Evolutionary conservation across 371 early-diverging fungal species (phyloP), one percentile per base, ranked within the genome.

Genomic region (Syncephalastrum racemosum): DNA sequence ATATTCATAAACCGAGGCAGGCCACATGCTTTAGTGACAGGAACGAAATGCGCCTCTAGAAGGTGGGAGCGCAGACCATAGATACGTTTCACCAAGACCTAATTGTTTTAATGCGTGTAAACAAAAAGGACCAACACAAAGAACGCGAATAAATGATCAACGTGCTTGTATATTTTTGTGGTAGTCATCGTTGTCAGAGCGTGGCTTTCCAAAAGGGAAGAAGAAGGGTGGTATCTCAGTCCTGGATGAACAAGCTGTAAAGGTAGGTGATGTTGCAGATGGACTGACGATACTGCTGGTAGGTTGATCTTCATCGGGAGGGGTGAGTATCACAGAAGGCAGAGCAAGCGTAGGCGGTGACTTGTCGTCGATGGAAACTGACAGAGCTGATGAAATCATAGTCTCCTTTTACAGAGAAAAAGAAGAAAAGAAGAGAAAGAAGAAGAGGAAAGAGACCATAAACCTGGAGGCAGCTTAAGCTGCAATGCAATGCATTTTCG

Each of bases 1-100:
- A 83, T 54, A 55, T 79, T 86, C 68, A 89, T 68, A 53, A 82
- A 88, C 16, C 81, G 68, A 14, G 87, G 85, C 36, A 89, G 54
- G 4, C 67, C 76, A 54, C 82, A 82, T 19, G 76, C 77, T 51
- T 78, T 67, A 19, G 83, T 79, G 7, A 89, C 79, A 4, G 75
- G 59, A 18, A 80, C 63, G 56, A 86, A 85, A 3, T 74, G 67
- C 0, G 62, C 56, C 61, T 81, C 83, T n/a, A 65, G 40, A 42
- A 85, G 46, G 36, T 31, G 53, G 13, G 63, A 53, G 24, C 59
- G 69, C 24, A 60, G 57, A 2, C 67, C 47, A 19, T 58, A 72
- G 0, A 67, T 56, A 25, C 64, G 68, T 40, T 68, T 66, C 14
- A 65, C 65, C 18, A 56, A 23, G n/a, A 50, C 54, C 69, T 68